These are phyloP conservation scores for Phytopythium vexans DNA, from an alignment of 352 stramenopile genomes.

Conservation along the genomic window DNA sequence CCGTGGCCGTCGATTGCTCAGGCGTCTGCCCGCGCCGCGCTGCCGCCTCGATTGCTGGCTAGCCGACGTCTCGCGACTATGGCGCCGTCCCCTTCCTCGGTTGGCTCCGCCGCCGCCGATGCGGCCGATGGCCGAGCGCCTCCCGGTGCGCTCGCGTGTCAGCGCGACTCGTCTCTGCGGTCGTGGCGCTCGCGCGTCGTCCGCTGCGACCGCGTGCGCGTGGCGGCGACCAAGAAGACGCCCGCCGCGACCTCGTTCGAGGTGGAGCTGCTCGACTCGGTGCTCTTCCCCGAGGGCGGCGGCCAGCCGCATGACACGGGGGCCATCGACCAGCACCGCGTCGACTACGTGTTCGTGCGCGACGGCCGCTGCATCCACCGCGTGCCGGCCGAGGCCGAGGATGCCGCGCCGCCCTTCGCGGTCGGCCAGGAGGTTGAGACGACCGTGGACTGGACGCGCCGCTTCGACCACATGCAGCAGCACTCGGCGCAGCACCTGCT, in stretches of 20 bases:
- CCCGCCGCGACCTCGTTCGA: constrained; percentile 44
- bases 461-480: constrained; percentile 89
- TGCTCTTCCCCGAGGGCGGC: constrained; percentile 86
- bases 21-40: no score
- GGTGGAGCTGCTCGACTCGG: constrained; percentile 68
- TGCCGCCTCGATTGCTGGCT: no score
- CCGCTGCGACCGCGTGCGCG: constrained; percentile 23
- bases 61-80: no score
- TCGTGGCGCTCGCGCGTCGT: constrained; percentile 46
- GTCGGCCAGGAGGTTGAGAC: constrained; percentile 50
- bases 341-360: constrained; percentile 64
- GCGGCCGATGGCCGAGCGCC: constrained; percentile 15
- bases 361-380: constrained; percentile 65
- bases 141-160: constrained; percentile 54
- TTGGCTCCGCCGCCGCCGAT: background rate
- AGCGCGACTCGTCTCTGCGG: constrained; percentile 62
- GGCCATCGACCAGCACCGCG: constrained; percentile 34
- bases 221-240: constrained; percentile 27
- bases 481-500: constrained; percentile 89
- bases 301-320: constrained; percentile 86
- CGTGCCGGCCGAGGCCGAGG: constrained; percentile 19
- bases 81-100: background rate
- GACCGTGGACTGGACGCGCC: constrained; percentile 67
- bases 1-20: no score
- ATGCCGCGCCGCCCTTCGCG: constrained; percentile 25